phyloP scores from a whole-genome alignment of 73 alveolate genomes.

The Stentor roeselii region DNA sequence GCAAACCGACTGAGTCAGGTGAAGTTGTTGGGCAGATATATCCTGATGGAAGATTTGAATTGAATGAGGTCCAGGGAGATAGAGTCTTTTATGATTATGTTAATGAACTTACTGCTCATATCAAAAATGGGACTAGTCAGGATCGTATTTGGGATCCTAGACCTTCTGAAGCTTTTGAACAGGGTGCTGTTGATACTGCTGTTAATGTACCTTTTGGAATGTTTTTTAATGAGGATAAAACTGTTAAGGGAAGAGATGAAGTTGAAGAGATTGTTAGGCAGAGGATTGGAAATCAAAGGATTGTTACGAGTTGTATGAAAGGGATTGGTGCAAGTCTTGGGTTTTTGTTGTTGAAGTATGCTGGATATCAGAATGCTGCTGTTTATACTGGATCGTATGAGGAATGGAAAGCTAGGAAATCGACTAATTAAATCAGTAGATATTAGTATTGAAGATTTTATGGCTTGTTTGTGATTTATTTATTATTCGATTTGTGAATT shows the following conservation, averaged over 20 bases:
- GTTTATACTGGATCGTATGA: background rate
- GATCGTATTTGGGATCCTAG: slow-evolving; percentile 13
- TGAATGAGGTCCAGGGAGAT: background rate
- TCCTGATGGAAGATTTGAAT: background rate
- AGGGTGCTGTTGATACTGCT: background rate
- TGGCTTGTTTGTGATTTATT: no score
- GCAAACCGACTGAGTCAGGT: slow-evolving; percentile 12
- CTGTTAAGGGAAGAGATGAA: background rate
- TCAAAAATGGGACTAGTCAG: background rate
- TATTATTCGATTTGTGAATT: no score
- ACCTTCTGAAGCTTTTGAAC: background rate
- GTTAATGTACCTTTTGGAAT: background rate
- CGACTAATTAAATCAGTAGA: no score
- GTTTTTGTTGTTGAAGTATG: background rate
- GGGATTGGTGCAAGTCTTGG: slow-evolving; percentile 15
- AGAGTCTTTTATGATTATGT: background rate
- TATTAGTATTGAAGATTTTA: no score
- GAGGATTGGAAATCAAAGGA: no score
- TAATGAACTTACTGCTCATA: background rate
- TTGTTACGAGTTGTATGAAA: background rate
- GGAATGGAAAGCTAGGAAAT: background rate
- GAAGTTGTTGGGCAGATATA: background rate
- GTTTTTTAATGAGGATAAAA: slow-evolving; percentile 17
- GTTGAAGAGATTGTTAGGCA: background rate
- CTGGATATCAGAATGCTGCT: background rate